Conservation (phyloP, 805 yeast genomes). For the Cyberlindnera petersonii region DNA sequence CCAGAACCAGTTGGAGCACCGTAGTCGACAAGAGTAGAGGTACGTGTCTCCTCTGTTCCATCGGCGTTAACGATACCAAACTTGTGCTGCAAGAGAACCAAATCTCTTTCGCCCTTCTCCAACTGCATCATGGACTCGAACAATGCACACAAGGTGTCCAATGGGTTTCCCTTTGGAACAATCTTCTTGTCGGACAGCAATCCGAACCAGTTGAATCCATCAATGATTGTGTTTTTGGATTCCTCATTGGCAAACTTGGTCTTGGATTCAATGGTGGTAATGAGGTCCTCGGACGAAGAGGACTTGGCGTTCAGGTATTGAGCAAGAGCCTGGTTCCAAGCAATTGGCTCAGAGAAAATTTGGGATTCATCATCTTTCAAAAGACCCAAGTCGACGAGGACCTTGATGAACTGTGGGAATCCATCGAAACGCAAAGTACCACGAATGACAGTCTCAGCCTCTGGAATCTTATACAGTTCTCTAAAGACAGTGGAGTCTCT, state of each 20-base stretch:
- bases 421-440: conserved; percentile 98
- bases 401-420: conserved; percentile 97
- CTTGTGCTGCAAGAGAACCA: conserved; percentile 94
- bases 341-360: conserved; percentile 49
- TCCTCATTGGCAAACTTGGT: conserved; percentile 77
- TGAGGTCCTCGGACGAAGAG: conserved; percentile 63
- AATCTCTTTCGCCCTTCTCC: conserved; percentile 91
- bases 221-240: conserved; percentile 80
- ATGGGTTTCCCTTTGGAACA: conserved; percentile 88
- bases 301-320: conserved; percentile 72
- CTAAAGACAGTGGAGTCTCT: conserved; percentile 94
- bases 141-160: conserved; percentile 95
- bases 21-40: conserved; percentile 91
- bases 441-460: conserved; percentile 94
- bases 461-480: conserved; percentile 91
- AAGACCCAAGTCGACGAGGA: conserved; percentile 89
- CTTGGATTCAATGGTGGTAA: conserved; percentile 69
- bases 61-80: conserved; percentile 97
- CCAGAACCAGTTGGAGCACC: conserved; percentile 81
- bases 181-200: conserved; percentile 72
- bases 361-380: conserved; percentile 71
- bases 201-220: conserved; percentile 93
- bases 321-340: conserved; percentile 90
- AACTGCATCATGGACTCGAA: conserved; percentile 95
- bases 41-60: conserved; percentile 86